Percentiles rank a stretch among this genome's conserved stretches.
These are phyloP conservation scores for Wallacemonas collosoma DNA, from an alignment of 208 protist species.

Conservation along the genomic window DNA sequence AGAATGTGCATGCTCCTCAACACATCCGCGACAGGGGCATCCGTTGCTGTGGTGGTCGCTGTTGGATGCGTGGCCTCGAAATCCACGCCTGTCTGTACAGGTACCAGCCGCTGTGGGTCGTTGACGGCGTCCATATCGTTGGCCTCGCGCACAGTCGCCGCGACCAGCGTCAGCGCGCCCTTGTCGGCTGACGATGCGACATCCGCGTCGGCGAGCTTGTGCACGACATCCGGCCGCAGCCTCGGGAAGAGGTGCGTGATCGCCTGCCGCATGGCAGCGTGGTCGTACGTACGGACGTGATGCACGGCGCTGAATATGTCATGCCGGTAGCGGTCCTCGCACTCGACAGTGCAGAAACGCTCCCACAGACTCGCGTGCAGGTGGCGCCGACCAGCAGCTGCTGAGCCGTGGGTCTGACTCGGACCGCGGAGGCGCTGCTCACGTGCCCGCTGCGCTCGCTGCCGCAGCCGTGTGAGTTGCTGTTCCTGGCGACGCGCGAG, in stretches of 20 bases:
- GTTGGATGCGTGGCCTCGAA: neutral
- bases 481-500: slow-evolving; percentile 45
- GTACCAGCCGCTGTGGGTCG: slow-evolving; percentile 16
- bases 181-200: slow-evolving; percentile 2
- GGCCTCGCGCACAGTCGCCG: slow-evolving; percentile 12
- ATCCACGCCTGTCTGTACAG: slow-evolving; percentile 14
- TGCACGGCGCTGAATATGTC: slow-evolving; percentile 31
- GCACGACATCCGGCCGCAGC: slow-evolving; percentile 45
- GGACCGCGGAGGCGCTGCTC: slow-evolving; percentile 1
- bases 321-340: slow-evolving; percentile 41
- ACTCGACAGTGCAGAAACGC: slow-evolving; percentile 73
- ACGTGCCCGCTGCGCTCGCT: slow-evolving; percentile 13
- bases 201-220: slow-evolving; percentile 58
- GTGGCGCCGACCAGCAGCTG: slow-evolving; percentile 25
- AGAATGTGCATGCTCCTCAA: slow-evolving; percentile 43
- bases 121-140: neutral
- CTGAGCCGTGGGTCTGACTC: too few species aligned
- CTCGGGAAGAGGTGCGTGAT: slow-evolving; percentile 69
- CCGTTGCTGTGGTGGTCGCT: slow-evolving; percentile 4
- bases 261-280: slow-evolving; percentile 38
- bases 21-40: slow-evolving; percentile 14
- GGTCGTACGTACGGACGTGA: slow-evolving; percentile 34
- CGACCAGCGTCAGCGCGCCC: slow-evolving; percentile 11
- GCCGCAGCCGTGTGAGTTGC: slow-evolving; percentile 36
- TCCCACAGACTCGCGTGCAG: slow-evolving; percentile 24